Evolutionary conservation across 495 filamentous ascomycete species (phyloP), one percentile per base, ranked within the genome.

Genomic region (Podospora pseudocomata): DNA sequence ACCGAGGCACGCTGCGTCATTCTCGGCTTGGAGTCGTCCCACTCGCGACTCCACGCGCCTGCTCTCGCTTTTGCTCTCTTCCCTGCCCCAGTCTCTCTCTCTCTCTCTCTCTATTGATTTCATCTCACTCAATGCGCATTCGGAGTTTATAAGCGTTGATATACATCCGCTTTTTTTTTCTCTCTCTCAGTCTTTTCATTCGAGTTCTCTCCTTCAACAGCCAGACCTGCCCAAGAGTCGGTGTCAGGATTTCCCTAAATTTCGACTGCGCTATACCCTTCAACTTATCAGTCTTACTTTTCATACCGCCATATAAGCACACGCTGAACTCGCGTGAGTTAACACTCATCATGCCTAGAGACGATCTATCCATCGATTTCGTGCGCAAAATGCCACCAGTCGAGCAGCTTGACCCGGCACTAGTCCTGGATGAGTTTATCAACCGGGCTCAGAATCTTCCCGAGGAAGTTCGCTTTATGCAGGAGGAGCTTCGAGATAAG

Each of bases 401-500:
- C 75, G 85, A 86, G 70, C 74, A 79, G 65, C 79, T 82, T 71
- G 95, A 99, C 81, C 89, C 93, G 70, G 91, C 92, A 39, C 85
- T 92, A 63, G 91, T 99, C 65, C 86, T 99, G 60, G 95, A 98
- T 72, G 91, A 96, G 73, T 99, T 94, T 79, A 88, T 94, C 64
- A 92, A 96, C 79, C 74, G 81, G 83, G 89, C 90, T 32, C 91
- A 94, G 34, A 98, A 97, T 73, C 84, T 97, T 7, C 94, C 95
- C 19, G 90, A 90, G 15, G 95, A 99, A 79, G 91, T 98, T 65
- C 88, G 89, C 44, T 94, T 97, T 82, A 82, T 97, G 71, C 91
- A 97, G 78, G 95, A 97, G 74, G 95, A 99, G 79, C 92, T 98
- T 34, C 86, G 90, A 73, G 91, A 92, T 67, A 97, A 97, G 79